Percentiles rank a stretch among this genome's conserved stretches.
phyloP scores from a whole-genome alignment of 148 eudicot species.

The Arctostaphylos glauca region DNA sequence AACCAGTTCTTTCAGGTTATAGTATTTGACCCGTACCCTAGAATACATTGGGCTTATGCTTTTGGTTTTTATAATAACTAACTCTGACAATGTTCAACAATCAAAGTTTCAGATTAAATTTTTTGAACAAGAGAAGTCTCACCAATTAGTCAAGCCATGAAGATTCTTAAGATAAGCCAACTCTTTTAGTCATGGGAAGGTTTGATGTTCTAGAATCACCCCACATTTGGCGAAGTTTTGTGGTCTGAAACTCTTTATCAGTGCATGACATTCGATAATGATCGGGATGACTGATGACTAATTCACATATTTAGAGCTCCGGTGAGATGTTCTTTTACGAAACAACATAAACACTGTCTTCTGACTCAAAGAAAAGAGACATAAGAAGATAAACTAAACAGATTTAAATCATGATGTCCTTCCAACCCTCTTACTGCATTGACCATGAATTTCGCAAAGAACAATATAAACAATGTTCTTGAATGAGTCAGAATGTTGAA shows the following conservation, averaged over 20 bases:
- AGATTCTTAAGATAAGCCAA: not conserved
- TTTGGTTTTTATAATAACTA: not conserved
- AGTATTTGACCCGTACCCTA: too few species aligned
- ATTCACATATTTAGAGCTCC: too few species aligned
- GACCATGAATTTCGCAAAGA: conserved; percentile 54
- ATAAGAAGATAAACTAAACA: not conserved
- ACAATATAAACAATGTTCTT: not conserved
- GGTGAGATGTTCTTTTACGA: too few species aligned
- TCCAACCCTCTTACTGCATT: conserved; percentile 39
- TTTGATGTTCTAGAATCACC: too few species aligned
- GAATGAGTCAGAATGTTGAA: too few species aligned
- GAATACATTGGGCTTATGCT: not conserved
- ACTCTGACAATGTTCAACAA: not conserved
- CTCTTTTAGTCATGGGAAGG: not conserved
- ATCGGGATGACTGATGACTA: not conserved
- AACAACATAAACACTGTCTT: not conserved
- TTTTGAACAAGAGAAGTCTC: not conserved
- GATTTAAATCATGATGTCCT: not conserved
- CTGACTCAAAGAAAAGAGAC: not conserved
- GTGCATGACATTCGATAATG: not conserved
- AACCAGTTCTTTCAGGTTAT: too few species aligned
- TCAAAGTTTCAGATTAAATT: not conserved
- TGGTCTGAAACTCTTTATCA: not conserved
- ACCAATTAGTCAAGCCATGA: not conserved
- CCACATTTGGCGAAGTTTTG: not conserved